Evolutionary conservation across 2,329 filamentous ascomycete species (phyloP).

Genomic region (Alternaria longipes): DNA sequence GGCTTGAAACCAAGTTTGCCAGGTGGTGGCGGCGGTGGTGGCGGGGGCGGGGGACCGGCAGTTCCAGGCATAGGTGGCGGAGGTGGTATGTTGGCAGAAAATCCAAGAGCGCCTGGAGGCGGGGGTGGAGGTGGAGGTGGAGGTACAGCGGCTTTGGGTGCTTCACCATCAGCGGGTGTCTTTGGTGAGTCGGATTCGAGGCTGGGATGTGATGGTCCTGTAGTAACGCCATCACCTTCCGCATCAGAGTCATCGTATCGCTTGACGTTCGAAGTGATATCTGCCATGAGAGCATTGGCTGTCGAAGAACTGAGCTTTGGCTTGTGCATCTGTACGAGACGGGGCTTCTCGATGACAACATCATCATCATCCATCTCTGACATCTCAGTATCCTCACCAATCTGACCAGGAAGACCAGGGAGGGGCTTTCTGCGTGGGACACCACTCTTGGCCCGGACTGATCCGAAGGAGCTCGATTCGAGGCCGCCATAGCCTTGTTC

Average conservation of each 20-base stretch:
- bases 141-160: conserved; percentile 51
- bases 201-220: conserved; percentile 78
- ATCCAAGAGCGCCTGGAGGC: conserved; percentile 51
- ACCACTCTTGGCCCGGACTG: conserved; percentile 53
- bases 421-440: conserved; percentile 51
- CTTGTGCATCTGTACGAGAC: conserved; percentile 79
- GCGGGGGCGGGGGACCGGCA: conserved; percentile 59
- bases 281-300: conserved; percentile 71
- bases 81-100: conserved; percentile 51
- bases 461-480: conserved; percentile 73
- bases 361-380: conserved; percentile 58
- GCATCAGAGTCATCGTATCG: conserved; percentile 77
- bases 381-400: conserved; percentile 51
- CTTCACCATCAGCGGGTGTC: conserved; percentile 68
- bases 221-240: conserved; percentile 75
- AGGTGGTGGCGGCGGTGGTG: conserved; percentile 59
- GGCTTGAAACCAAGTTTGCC: conserved; percentile 54
- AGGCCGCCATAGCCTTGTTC: conserved; percentile 61
- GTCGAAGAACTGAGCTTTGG: conserved; percentile 71
- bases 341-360: conserved; percentile 77
- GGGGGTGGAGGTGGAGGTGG: conserved; percentile 56
- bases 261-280: conserved; percentile 80
- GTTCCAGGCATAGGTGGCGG: conserved; percentile 60
- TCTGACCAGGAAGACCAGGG: conserved; percentile 43
- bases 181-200: conserved; percentile 75